A percentile compares a stretch with the other conserved stretches of the same genome.
phyloP scores from a whole-genome alignment of 805 yeast genomes.

The Wickerhamomyces ciferrii region DNA sequence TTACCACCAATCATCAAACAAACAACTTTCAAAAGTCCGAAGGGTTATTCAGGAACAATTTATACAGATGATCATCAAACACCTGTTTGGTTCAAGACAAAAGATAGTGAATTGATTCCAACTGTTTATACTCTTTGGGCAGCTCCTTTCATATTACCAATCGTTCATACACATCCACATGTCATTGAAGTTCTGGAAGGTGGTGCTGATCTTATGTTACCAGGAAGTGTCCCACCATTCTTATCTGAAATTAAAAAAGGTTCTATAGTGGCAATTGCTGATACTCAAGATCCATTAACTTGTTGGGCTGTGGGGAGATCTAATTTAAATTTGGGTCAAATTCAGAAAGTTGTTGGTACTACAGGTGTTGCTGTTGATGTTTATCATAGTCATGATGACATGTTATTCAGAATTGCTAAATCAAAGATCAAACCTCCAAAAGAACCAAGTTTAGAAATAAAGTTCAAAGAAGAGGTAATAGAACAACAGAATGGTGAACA shows the following conservation, averaged over 20 bases:
- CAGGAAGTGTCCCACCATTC: constrained; percentile 52
- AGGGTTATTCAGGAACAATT: constrained; percentile 52
- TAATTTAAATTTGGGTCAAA: constrained; percentile 37
- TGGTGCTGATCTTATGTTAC: constrained; percentile 81
- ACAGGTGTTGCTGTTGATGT: constrained; percentile 78
- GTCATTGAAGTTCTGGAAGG: constrained; percentile 66
- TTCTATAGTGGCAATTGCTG: constrained; percentile 66
- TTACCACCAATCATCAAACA: constrained; percentile 39
- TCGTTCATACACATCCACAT: constrained; percentile 63
- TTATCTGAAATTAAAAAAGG: constrained; percentile 50
- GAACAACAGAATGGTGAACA: not conserved
- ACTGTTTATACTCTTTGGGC: constrained; percentile 71
- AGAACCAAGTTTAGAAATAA: constrained; percentile 22
- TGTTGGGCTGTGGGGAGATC: constrained; percentile 71
- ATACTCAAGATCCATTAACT: constrained; percentile 52
- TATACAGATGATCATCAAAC: constrained; percentile 57
- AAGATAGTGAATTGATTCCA: constrained; percentile 57
- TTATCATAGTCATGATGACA: constrained; percentile 66
- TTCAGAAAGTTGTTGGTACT: constrained; percentile 47
- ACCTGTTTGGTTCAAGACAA: constrained; percentile 69
- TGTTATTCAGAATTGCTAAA: constrained; percentile 47
- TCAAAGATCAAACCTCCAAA: constrained; percentile 38
- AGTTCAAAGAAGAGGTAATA: constrained; percentile 13
- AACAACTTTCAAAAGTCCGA: constrained; percentile 52
- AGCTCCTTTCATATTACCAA: constrained; percentile 60